Base-by-base conservation (phyloP, 1,284 basidiomycete genomes). In the Amylostereum areolatum region DNA sequence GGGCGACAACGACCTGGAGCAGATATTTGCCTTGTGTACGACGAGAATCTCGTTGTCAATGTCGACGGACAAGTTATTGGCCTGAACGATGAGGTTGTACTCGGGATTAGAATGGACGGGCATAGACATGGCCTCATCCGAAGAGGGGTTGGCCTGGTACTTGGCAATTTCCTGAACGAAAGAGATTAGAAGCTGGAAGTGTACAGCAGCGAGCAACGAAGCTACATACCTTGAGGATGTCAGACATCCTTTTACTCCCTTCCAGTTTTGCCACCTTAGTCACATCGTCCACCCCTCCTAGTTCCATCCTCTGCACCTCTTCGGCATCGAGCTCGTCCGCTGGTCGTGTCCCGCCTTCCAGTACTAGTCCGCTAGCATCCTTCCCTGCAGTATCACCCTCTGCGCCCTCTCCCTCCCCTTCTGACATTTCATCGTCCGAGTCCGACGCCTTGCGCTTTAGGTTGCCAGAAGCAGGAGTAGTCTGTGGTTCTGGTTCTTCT, bases 21-120 rank as follows among this genome's bases (percentile, higher is more conserved):
- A 39, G 31, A 43, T 31, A 61, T 66, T 54, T 60, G 82, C 91
- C 77, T 99, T 99, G 75, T 99, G 93, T 1, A 98, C 95, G 28
- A 99, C 77, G 51, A 99, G 76, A 51, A 97, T 92, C 67, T 99
- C 97, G 61, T 99, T 99, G 68, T 99, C 97, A 1, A 99, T 86
- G 59, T 99, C 97, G 18, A 99, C 97, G 1, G 94, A 94, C 52
- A 98, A 74, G 69, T 99, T 99, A 73, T 99, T 99, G 10, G 96
- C 92, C 57, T 92, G 85, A 2, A 99, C 97, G 59, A 99, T 98
- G 52, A 99, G 77, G 53, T 87, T 84, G 69, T 99, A 99, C 67
- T 99, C 97, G 1, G 92, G 92, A 63, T 96, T 95, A 55, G 95
- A 80, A 66, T 95, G 92, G 0, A 92, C 82, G 10, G 92, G 89